Evolutionary conservation across 2,329 filamentous ascomycete genomes (phyloP).

Genomic region (Sarocladium brachiariae): DNA sequence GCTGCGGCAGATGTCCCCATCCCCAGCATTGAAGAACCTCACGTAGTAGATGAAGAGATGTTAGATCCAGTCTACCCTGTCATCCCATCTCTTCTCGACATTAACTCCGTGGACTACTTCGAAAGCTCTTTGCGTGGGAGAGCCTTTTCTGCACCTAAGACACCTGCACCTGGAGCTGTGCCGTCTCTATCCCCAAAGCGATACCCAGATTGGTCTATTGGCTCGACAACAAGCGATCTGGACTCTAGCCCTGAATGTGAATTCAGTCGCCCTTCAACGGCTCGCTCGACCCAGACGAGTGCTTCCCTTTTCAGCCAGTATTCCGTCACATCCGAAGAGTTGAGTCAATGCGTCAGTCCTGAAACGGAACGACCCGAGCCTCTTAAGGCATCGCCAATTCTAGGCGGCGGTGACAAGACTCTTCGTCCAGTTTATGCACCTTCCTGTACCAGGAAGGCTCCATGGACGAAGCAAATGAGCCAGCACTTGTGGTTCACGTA

Average conservation of each 20-base stretch:
- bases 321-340: constrained; percentile 50
- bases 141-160: constrained; percentile 50
- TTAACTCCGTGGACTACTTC: constrained; percentile 23
- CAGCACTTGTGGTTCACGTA: constrained; percentile 61
- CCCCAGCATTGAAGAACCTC: constrained; percentile 56
- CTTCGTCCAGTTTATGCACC: not conserved
- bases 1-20: constrained; percentile 58
- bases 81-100: constrained; percentile 27
- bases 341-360: constrained; percentile 44
- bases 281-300: constrained; percentile 52
- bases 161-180: constrained; percentile 43
- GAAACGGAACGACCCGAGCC: constrained; percentile 25
- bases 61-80: constrained; percentile 25
- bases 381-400: not conserved
- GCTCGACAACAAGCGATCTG: constrained; percentile 48
- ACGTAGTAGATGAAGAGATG: constrained; percentile 38
- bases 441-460: constrained; percentile 40
- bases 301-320: constrained; percentile 50
- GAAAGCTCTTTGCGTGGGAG: constrained; percentile 29
- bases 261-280: constrained; percentile 53
- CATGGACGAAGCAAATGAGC: constrained; percentile 60
- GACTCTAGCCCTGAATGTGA: constrained; percentile 54
- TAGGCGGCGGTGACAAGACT: not conserved
- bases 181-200: constrained; percentile 37
- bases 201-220: constrained; percentile 54